Percentiles rank a stretch among this genome's conserved stretches.
phyloP scores from a whole-genome alignment of 2,329 filamentous ascomycete genomes.

The Exserohilum rostratum region DNA sequence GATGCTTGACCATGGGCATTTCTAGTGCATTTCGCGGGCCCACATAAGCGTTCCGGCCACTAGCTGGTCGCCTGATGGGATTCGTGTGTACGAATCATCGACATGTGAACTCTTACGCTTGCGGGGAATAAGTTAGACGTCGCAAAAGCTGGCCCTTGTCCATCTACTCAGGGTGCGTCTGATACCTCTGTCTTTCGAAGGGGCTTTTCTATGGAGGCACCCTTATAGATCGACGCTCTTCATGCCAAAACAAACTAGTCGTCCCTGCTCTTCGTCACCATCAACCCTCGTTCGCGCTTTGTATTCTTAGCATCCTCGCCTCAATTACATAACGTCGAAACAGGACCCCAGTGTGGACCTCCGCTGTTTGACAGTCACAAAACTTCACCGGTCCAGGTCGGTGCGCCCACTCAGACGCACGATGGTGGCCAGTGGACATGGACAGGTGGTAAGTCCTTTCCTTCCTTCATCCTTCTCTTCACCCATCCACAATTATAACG shows the following conservation, averaged over 20 bases:
- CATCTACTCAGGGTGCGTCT: background rate
- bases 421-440: too few species aligned
- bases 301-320: too few species aligned
- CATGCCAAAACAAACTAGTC: background rate
- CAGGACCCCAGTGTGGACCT: too few species aligned
- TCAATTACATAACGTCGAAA: too few species aligned
- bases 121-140: background rate
- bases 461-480: background rate
- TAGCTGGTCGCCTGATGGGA: background rate
- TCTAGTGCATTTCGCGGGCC: background rate
- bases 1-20: background rate
- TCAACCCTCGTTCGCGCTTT: too few species aligned
- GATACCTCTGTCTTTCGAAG: background rate
- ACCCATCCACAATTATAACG: too few species aligned
- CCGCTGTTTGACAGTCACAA: too few species aligned
- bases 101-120: background rate
- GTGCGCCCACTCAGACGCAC: too few species aligned
- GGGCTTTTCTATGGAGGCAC: slow-evolving; percentile 2
- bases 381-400: too few species aligned
- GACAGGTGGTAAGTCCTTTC: background rate
- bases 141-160: background rate
- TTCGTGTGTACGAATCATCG: background rate
- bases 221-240: slow-evolving; percentile 9
- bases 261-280: too few species aligned
- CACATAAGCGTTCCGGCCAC: background rate